phyloP scores from a whole-genome alignment of 768 basidiomycete genomes.

The Amanita pallidorosea region DNA sequence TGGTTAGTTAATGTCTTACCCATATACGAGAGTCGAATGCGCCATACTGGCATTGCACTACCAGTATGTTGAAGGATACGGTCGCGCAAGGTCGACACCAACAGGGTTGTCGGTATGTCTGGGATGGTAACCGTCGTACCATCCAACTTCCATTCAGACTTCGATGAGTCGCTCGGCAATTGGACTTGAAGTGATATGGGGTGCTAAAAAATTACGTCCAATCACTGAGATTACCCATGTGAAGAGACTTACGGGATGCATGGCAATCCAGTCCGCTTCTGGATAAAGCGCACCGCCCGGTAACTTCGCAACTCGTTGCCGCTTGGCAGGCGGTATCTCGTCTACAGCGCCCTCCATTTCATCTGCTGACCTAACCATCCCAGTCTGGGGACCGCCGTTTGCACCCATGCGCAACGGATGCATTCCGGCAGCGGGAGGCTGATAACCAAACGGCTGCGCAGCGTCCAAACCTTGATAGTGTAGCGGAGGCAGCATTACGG shows the following conservation, averaged over 20 bases:
- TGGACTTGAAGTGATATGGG: slow-evolving; percentile 82
- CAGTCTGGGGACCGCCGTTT: slow-evolving; percentile 46
- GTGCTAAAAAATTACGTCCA: slow-evolving; percentile 33
- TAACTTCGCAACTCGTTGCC: slow-evolving; percentile 77
- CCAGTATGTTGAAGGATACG: slow-evolving; percentile 73
- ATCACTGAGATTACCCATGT: not conserved
- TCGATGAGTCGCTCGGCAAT: slow-evolving; percentile 70
- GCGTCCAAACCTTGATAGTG: slow-evolving; percentile 77
- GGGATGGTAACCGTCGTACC: slow-evolving; percentile 68
- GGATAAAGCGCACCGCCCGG: slow-evolving; percentile 79
- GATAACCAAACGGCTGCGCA: slow-evolving; percentile 70
- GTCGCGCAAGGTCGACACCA: slow-evolving; percentile 86
- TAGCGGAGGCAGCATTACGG: slow-evolving; percentile 77
- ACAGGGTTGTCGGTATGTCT: slow-evolving; percentile 73
- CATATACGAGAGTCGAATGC: slow-evolving; percentile 67
- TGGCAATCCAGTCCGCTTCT: slow-evolving; percentile 81
- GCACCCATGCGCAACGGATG: slow-evolving; percentile 60
- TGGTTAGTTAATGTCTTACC: slow-evolving; percentile 85
- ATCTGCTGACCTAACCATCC: slow-evolving; percentile 71
- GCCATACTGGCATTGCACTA: slow-evolving; percentile 69
- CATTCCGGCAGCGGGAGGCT: slow-evolving; percentile 57
- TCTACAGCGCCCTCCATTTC: slow-evolving; percentile 64
- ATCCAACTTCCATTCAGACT: slow-evolving; percentile 90
- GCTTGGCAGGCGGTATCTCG: slow-evolving; percentile 73
- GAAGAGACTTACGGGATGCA: slow-evolving; percentile 60